Evolutionary conservation across 108 stramenopile species (phyloP), one percentile per base, ranked within the genome.

Genomic region (Skeletonema tropicum): DNA sequence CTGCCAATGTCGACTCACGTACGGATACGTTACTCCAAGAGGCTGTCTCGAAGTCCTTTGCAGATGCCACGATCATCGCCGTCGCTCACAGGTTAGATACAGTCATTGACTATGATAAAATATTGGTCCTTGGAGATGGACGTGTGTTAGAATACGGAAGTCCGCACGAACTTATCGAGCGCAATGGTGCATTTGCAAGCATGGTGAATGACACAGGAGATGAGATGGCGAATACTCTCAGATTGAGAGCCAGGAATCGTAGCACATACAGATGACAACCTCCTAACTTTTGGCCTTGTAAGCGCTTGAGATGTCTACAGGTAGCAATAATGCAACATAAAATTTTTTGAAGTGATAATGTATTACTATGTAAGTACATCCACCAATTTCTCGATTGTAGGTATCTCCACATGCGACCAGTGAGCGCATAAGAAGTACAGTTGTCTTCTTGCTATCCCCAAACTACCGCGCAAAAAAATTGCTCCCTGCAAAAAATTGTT

Each of bases 21-120:
- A 97, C 96, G 2, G 97, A 97, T 73, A 82, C 86, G 59, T 58
- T 92, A 35, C 74, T 98, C 3, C 96, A 98, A 84, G 87, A 91
- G 46, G 90, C 92, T 7, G 69, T 96, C 67, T 42, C 71, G 2
- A 86, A 89, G 41, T 82, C 80, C 4, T 95, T 97, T 69, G 13
- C 64, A 9, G 83, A 85, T 30, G 89, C 89, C 9, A 98, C 98
- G 3, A 88, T 98, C 8, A 77, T 99, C 23, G 84, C 96, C 15
- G 94, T 99, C 23, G 99, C 99, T 8, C 99, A 99, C 83, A 86
- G 97, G 5, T 72, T 99, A 57, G 88, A 98, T 66, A 97, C 97
- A 17, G 83, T 99, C 33, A 91, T 96, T 59, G 90, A 96, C 32
- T 86, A 90, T 77, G 96, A 99, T 84, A 76, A 77, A 30, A 91